Evolutionary conservation across 371 early-diverging fungal genomes (phyloP), one percentile per base, ranked within the genome.

Genomic region (Rhizopus microsporus): DNA sequence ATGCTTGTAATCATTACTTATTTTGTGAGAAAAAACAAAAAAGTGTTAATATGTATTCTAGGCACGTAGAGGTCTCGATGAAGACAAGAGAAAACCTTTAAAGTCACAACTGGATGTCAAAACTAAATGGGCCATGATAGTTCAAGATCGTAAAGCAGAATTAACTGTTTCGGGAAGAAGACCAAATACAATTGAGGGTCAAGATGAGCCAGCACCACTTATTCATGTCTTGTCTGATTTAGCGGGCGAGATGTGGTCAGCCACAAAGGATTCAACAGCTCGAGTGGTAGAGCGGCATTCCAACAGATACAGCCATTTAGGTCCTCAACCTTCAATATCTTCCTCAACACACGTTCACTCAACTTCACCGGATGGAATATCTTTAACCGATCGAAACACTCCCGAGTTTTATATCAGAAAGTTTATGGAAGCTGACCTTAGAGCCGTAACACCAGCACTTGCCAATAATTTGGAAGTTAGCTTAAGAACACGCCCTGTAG

Each of bases 71-170:
- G 78, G 71, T 17, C 58, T 77, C 8, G 60, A 67, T 17, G 71
- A 77, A 40, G 64, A 70, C 33, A 65, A 62, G 29, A 60, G 51
- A 15, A 67, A 60, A 49, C 60, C 59, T 1, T 40, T 58, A 23
- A 78, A 69, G 67, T 43, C 59, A 9, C 60, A 64, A 9, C 67
- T 72, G 53, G 71, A 70, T 51, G 51, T 59, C 13, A 62, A 71
- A 33, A 78, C 75, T 23, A 75, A 78, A 52, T 78, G 78, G 78
- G 59, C 73, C 7, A 73, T 78, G 75, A 62, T 78, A 31, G 57
- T 62, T 16, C 78, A 78, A 31, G 78, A 78, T 54, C 63, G 63
- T 29, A 62, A 67, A 59, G 74, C 75, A 4, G 74, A 78, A 37
- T 56, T 65, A 13, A 46, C 72, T n/a, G 71, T 70, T 43, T 58